Evolutionary conservation across 73 alveolate species (phyloP).

Genomic region (Tetrahymena borealis): DNA sequence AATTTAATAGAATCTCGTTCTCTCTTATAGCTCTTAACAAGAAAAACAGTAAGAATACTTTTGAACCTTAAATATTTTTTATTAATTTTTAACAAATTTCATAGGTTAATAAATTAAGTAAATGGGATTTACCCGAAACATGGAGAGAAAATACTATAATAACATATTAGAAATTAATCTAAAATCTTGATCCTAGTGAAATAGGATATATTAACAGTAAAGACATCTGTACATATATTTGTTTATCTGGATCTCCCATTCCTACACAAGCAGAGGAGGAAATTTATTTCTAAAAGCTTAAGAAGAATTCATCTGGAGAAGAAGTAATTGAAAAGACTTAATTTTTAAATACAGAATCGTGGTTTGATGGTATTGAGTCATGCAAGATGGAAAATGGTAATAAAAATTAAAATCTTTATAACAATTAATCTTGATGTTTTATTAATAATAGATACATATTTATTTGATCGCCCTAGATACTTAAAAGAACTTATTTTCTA

Average conservation of each 20-base stretch:
- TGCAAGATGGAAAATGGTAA: neutral
- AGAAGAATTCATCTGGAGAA: neutral
- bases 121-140: neutral
- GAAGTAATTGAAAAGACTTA: neutral
- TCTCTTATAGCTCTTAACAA: neutral
- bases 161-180: neutral
- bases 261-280: neutral
- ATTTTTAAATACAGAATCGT: neutral
- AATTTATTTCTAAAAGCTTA: neutral
- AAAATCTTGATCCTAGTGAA: neutral
- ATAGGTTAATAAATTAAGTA: neutral
- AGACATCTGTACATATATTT: neutral
- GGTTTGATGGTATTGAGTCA: neutral
- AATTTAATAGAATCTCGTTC: neutral
- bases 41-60: neutral
- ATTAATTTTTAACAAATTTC: neutral
- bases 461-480: slow-evolving; percentile 31
- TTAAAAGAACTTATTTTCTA: slow-evolving; percentile 27
- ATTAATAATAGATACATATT: slow-evolving; percentile 23
- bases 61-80: neutral
- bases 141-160: neutral
- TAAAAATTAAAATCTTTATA: neutral
- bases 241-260: neutral
- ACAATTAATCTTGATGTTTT: neutral
- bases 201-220: neutral